phyloP scores from a whole-genome alignment of 345 rosid genomes.

The Cochlearia excelsa region DNA sequence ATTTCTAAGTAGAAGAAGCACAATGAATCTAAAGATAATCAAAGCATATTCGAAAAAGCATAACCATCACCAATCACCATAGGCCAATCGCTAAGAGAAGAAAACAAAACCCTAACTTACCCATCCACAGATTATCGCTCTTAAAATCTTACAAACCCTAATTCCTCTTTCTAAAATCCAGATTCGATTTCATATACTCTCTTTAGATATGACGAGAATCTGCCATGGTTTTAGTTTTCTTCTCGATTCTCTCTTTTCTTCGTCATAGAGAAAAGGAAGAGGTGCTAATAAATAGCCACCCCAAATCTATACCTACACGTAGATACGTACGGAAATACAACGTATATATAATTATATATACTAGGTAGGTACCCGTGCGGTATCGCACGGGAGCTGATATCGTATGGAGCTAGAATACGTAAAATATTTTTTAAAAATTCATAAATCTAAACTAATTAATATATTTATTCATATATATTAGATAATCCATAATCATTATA shows the following conservation, averaged over 20 bases:
- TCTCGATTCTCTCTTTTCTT: neutral
- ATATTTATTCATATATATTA: too few species aligned
- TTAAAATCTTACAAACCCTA: constrained; percentile 19
- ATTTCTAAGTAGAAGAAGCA: neutral
- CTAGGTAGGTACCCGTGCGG: too few species aligned
- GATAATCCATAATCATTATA: too few species aligned
- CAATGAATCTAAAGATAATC: constrained; percentile 5
- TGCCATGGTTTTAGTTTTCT: constrained; percentile 16
- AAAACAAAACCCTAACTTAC: constrained; percentile 21
- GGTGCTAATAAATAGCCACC: neutral
- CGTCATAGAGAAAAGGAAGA: neutral
- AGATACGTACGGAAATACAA: neutral
- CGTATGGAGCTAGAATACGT: too few species aligned
- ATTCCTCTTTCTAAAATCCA: constrained; percentile 15
- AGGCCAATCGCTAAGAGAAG: constrained; percentile 18
- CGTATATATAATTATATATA: too few species aligned
- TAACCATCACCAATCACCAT: neutral
- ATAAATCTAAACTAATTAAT: too few species aligned
- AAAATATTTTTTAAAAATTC: too few species aligned
- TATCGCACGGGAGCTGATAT: too few species aligned
- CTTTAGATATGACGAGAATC: constrained; percentile 24
- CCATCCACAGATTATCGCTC: constrained; percentile 36
- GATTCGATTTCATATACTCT: constrained; percentile 13
- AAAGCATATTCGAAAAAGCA: neutral
- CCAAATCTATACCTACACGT: neutral